These are phyloP conservation scores for Periconia sp. DNA, from an alignment of 2,329 filamentous ascomycete species.

Conservation along the genomic window DNA sequence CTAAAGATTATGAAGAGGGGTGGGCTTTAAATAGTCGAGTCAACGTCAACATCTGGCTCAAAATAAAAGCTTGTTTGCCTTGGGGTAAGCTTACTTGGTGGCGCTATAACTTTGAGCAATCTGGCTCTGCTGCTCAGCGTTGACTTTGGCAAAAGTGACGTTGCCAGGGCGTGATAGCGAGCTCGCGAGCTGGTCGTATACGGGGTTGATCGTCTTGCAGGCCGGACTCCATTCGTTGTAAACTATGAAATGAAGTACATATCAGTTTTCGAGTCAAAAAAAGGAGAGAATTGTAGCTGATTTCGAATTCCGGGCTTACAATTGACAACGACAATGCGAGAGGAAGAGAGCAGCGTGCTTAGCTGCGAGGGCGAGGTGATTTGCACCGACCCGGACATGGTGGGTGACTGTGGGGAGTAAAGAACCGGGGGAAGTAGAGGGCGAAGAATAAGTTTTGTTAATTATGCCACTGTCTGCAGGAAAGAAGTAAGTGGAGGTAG, in stretches of 20 bases:
- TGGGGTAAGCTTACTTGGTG: slow-evolving; percentile 55
- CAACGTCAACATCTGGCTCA: slow-evolving; percentile 10
- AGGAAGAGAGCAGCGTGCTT: slow-evolving; percentile 66
- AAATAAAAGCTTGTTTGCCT: background rate
- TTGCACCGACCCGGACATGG: slow-evolving; percentile 49
- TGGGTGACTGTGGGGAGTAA: slow-evolving; percentile 16
- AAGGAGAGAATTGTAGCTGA: slow-evolving; percentile 7
- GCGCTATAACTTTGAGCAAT: slow-evolving; percentile 74
- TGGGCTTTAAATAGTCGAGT: slow-evolving; percentile 52
- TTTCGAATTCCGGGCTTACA: slow-evolving; percentile 60
- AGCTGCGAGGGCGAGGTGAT: slow-evolving; percentile 47
- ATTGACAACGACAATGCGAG: slow-evolving; percentile 81
- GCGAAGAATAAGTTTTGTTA: background rate
- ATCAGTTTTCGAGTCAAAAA: slow-evolving; percentile 26
- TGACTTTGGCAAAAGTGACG: slow-evolving; percentile 84
- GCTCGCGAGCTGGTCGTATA: slow-evolving; percentile 75
- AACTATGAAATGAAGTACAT: slow-evolving; percentile 56
- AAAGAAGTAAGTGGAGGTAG: too few relatives aligned
- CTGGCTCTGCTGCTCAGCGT: slow-evolving; percentile 75
- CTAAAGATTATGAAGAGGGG: slow-evolving; percentile 89
- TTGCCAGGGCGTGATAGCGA: slow-evolving; percentile 70
- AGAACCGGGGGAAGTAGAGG: slow-evolving; percentile 4
- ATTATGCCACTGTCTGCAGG: too few relatives aligned
- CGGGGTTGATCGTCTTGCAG: slow-evolving; percentile 79
- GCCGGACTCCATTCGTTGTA: slow-evolving; percentile 85